phyloP scores from a whole-genome alignment of 1,139 yeast genomes.

The Yamadazyma mexicana region DNA sequence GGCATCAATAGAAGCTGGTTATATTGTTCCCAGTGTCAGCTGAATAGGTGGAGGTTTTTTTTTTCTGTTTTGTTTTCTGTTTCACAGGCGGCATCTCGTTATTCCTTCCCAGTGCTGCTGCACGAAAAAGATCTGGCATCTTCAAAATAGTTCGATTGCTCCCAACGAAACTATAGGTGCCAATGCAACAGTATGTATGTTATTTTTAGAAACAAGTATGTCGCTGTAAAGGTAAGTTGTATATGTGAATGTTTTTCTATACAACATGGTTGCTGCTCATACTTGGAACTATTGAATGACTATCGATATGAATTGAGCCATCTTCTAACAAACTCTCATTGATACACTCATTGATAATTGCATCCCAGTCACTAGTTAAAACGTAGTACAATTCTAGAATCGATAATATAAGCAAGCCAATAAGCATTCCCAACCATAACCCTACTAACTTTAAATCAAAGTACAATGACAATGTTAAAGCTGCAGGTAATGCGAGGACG shows the following conservation, averaged over 20 bases:
- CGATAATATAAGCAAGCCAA: conserved; percentile 52
- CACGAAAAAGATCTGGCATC: too few relatives aligned
- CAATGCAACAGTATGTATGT: background rate
- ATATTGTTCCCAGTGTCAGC: too few relatives aligned
- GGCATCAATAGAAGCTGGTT: too few relatives aligned
- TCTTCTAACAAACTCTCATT: conserved; percentile 43
- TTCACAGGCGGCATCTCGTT: too few relatives aligned
- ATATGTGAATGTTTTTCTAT: background rate
- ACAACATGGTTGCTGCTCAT: conserved; percentile 27
- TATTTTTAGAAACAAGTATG: background rate
- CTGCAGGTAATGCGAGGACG: conserved; percentile 57
- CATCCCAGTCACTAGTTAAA: conserved; percentile 55
- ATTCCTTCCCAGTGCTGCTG: too few relatives aligned
- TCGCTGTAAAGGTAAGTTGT: background rate
- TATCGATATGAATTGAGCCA: conserved; percentile 29
- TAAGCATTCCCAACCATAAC: conserved; percentile 62
- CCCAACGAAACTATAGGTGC: background rate
- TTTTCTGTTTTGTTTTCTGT: too few relatives aligned
- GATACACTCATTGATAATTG: conserved; percentile 44
- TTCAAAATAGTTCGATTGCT: too few relatives aligned
- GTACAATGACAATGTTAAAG: conserved; percentile 53
- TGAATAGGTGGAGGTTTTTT: too few relatives aligned
- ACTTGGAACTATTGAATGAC: conserved; percentile 35
- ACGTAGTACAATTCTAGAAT: conserved; percentile 48
- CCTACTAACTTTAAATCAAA: conserved; percentile 49